Percentiles rank a stretch among this genome's conserved stretches.
These are phyloP conservation scores for Erythrophleum fordii DNA, from an alignment of 306 rosid species.

Conservation along the genomic window DNA sequence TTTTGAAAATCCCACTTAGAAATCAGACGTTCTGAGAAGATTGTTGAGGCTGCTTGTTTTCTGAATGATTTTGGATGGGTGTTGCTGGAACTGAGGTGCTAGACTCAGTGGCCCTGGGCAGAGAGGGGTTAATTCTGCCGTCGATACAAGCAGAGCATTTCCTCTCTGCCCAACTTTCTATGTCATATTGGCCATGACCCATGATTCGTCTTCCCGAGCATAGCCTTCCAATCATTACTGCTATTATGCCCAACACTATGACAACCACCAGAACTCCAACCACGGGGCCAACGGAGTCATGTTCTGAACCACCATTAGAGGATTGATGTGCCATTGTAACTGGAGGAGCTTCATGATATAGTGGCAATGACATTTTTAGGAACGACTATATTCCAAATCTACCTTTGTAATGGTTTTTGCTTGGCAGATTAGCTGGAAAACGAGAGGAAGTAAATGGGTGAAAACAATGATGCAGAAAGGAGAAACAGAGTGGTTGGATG, in stretches of 20 bases:
- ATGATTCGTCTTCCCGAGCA: slow-evolving; percentile 62
- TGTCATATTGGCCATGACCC: slow-evolving; percentile 75
- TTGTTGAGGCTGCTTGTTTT: slow-evolving; percentile 42
- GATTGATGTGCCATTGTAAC: slow-evolving; percentile 31
- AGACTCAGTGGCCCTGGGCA: slow-evolving; percentile 27
- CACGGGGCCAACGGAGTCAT: slow-evolving; percentile 58
- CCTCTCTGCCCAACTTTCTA: slow-evolving; percentile 89
- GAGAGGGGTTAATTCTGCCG: slow-evolving; percentile 52
- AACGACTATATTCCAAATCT: neutral
- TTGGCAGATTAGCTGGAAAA: neutral
- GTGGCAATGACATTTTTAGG: slow-evolving; percentile 52
- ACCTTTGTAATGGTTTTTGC: too few species aligned
- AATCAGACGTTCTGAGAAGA: slow-evolving; percentile 45
- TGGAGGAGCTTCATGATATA: slow-evolving; percentile 43
- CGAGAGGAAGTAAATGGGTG: neutral
- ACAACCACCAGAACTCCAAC: slow-evolving; percentile 53
- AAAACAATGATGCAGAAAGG: slow-evolving; percentile 14
- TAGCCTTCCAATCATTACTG: slow-evolving; percentile 63
- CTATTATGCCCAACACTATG: slow-evolving; percentile 48
- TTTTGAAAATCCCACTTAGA: neutral
- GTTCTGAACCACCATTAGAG: slow-evolving; percentile 31
- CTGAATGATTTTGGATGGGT: slow-evolving; percentile 44
- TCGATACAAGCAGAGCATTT: slow-evolving; percentile 85
- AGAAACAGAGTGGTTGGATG: neutral
- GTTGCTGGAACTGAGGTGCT: slow-evolving; percentile 42